Conservation (phyloP, 306 rosid genomes). For the Casuarina glauca region DNA sequence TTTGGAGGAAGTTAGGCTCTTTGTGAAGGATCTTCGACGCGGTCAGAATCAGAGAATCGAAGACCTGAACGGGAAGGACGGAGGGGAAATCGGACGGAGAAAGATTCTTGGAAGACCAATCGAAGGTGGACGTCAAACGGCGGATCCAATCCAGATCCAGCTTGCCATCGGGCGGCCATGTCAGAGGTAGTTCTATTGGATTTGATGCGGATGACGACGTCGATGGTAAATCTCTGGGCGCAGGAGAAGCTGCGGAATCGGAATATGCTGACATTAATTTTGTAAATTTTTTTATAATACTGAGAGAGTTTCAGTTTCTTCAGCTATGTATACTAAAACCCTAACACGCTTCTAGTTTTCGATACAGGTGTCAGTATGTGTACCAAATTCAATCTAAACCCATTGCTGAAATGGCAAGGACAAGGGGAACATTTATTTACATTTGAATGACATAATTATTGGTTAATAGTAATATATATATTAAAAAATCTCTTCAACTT, state of each 20-base stretch:
- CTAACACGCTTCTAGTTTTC: neutral
- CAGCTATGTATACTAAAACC: neutral
- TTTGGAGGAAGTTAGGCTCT: conserved; percentile 66
- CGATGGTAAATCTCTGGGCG: neutral
- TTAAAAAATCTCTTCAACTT: no score
- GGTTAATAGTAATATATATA: no score
- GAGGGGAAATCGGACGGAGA: conserved; percentile 57
- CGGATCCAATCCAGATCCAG: conserved; percentile 58
- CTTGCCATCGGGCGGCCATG: conserved; percentile 62
- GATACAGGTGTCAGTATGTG: no score
- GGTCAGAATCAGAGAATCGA: conserved; percentile 60
- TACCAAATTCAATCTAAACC: no score
- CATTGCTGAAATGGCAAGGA: no score
- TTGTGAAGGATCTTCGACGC: conserved; percentile 85
- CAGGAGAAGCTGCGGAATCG: neutral
- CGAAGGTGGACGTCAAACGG: conserved; percentile 55
- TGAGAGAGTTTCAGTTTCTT: no score
- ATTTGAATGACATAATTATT: no score
- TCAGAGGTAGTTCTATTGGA: conserved; percentile 41
- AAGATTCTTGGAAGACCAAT: conserved; percentile 66
- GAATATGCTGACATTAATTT: neutral
- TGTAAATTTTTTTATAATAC: neutral
- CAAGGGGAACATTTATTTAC: no score
- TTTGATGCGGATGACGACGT: conserved; percentile 22
- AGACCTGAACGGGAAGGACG: conserved; percentile 59